Evolutionary conservation across 306 rosid species (phyloP).

Genomic region (Ochetophila trinervis): DNA sequence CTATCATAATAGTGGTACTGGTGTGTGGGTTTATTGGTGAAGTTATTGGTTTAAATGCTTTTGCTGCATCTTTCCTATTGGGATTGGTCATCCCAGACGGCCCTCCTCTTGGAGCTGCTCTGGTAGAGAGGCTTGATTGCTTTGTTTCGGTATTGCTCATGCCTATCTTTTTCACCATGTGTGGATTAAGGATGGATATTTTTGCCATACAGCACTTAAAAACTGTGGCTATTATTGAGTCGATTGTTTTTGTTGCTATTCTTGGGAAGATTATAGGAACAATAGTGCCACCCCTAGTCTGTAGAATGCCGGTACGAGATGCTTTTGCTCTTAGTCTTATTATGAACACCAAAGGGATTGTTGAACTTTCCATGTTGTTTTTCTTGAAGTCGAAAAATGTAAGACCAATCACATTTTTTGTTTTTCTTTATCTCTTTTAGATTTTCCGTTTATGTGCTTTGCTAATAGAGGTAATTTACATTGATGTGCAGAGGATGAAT

Average conservation of each 20-base stretch:
- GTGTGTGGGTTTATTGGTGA: constrained; percentile 43
- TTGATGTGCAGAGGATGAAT: constrained; percentile 41
- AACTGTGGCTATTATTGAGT: constrained; percentile 33
- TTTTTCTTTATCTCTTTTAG: no score
- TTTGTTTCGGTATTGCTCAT: constrained; percentile 42
- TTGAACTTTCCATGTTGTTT: constrained; percentile 45
- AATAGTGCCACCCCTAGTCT: constrained; percentile 51
- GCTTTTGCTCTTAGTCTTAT: constrained; percentile 55
- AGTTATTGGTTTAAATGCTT: constrained; percentile 37
- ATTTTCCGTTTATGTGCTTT: no score
- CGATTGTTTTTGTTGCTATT: constrained; percentile 24
- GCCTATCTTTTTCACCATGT: constrained; percentile 39
- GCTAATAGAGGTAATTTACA: not conserved
- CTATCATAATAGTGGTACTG: constrained; percentile 29
- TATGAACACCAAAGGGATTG: constrained; percentile 63
- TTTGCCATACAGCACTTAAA: constrained; percentile 37
- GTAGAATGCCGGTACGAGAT: constrained; percentile 57
- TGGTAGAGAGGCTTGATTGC: constrained; percentile 51
- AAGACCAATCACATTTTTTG: constrained; percentile 8
- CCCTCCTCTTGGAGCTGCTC: constrained; percentile 61
- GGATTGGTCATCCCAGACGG: constrained; percentile 70
- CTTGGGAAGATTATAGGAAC: constrained; percentile 50
- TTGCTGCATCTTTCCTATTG: constrained; percentile 37
- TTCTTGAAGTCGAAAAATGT: constrained; percentile 32
- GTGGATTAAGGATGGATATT: constrained; percentile 46